Evolutionary conservation across 805 yeast species (phyloP).

Genomic region (Nakazawaea molendinolei): DNA sequence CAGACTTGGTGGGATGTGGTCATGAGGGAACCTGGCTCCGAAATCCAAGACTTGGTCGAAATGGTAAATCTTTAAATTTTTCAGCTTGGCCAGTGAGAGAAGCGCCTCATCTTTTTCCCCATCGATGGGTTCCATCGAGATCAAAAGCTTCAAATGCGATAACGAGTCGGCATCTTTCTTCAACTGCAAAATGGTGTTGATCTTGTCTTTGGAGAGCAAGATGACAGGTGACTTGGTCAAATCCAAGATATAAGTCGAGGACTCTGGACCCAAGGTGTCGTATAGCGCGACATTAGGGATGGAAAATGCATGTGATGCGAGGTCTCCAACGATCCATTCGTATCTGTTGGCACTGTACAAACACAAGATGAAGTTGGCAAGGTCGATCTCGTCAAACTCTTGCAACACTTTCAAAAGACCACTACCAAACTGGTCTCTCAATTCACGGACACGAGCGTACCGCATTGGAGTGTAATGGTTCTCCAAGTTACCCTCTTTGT

Average conservation of each 20-base stretch:
- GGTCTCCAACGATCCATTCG: constrained; percentile 67
- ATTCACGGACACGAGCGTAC: constrained; percentile 33
- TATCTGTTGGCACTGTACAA: constrained; percentile 51
- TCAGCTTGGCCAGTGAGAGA: not conserved
- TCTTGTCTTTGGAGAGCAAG: constrained; percentile 45
- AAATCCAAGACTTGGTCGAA: constrained; percentile 25
- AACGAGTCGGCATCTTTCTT: constrained; percentile 20
- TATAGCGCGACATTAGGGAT: constrained; percentile 48
- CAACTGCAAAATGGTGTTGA: constrained; percentile 39
- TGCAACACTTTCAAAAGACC: constrained; percentile 42
- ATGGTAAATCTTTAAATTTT: constrained; percentile 16
- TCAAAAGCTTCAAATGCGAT: constrained; percentile 37
- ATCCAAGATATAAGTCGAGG: constrained; percentile 57
- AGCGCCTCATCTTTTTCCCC: not conserved
- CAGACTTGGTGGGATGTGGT: constrained; percentile 39
- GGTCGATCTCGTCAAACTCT: constrained; percentile 8
- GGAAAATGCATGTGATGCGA: constrained; percentile 58
- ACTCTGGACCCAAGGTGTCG: constrained; percentile 51
- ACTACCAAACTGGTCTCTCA: constrained; percentile 45
- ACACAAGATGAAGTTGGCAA: constrained; percentile 41
- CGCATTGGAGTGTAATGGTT: constrained; percentile 36
- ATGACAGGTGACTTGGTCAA: constrained; percentile 56
- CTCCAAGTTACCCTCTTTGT: constrained; percentile 30
- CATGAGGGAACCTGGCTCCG: constrained; percentile 25
- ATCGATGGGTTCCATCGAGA: constrained; percentile 47